Evolutionary conservation across 192 early-diverging fungal genomes (phyloP).

Genomic region (Mortierella hygrophila): DNA sequence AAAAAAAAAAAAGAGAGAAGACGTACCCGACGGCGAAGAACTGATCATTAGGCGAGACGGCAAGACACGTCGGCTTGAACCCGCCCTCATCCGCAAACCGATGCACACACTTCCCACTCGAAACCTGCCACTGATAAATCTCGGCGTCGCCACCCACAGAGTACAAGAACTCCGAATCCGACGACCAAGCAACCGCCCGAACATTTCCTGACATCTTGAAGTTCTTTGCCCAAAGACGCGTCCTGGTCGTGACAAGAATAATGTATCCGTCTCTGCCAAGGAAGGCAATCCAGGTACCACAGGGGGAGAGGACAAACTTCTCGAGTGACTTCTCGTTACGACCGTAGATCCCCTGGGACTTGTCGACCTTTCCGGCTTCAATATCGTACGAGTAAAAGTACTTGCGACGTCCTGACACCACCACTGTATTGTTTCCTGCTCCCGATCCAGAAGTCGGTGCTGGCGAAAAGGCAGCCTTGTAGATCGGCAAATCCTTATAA

Average conservation of each 20-base stretch:
- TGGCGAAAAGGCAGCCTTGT: conserved; percentile 77
- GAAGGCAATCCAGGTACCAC: conserved; percentile 83
- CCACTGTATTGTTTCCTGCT: conserved; percentile 63
- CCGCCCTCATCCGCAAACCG: conserved; percentile 87
- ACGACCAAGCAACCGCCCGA: conserved; percentile 79
- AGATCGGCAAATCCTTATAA: conserved; percentile 91
- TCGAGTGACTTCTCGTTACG: conserved; percentile 81
- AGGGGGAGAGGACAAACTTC: conserved; percentile 75
- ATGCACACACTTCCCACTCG: conserved; percentile 78
- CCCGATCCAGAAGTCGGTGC: conserved; percentile 65
- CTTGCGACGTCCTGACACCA: conserved; percentile 83
- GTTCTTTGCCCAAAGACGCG: conserved; percentile 91
- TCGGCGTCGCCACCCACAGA: conserved; percentile 86
- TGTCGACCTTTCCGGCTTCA: conserved; percentile 78
- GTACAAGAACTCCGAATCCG: conserved; percentile 83
- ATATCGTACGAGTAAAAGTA: conserved; percentile 91
- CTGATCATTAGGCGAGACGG: conserved; percentile 77
- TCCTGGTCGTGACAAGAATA: conserved; percentile 77
- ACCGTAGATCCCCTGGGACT: conserved; percentile 80
- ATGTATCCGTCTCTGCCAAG: conserved; percentile 86
- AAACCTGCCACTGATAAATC: conserved; percentile 92
- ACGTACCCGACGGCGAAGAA: conserved; percentile 89
- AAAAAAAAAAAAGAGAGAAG: background rate
- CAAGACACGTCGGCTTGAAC: conserved; percentile 79
- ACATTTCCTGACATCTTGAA: conserved; percentile 93